phyloP scores from a whole-genome alignment of 2,329 filamentous ascomycete species.

The Samsoniella hepiali region DNA sequence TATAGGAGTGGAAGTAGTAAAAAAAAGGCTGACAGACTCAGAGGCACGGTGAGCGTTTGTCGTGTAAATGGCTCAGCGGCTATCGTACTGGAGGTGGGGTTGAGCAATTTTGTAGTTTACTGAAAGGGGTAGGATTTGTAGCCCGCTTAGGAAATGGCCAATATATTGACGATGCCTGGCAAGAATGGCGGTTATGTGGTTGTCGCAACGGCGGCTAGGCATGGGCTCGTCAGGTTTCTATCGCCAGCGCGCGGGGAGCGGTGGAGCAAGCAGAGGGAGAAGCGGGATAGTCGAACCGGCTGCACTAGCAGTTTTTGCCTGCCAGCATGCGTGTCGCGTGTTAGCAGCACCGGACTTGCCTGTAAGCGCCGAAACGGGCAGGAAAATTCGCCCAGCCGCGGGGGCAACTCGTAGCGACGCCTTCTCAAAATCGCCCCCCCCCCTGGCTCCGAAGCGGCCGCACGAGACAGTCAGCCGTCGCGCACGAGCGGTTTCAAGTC shows the following conservation, averaged over 20 bases:
- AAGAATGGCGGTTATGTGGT: background rate
- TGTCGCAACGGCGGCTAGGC: background rate
- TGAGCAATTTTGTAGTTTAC: background rate
- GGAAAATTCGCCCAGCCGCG: background rate
- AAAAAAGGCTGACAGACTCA: background rate
- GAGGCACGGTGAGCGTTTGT: background rate
- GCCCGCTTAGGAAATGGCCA: too few relatives aligned
- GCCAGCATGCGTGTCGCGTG: background rate
- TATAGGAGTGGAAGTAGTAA: background rate
- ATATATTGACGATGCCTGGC: background rate
- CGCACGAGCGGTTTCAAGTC: background rate
- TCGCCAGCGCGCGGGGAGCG: constrained; percentile 1
- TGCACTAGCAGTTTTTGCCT: background rate
- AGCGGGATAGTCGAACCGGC: background rate
- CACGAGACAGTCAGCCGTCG: background rate
- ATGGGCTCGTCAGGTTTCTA: background rate
- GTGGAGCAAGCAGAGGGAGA: background rate
- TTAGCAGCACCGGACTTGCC: background rate
- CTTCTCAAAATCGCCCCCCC: background rate
- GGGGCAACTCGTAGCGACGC: background rate
- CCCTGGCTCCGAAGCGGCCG: background rate
- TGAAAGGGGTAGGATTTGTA: background rate
- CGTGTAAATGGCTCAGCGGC: background rate
- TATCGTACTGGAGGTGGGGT: background rate
- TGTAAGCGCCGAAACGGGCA: background rate